Percentiles rank a stretch among this genome's conserved stretches.
phyloP scores from a whole-genome alignment of 805 yeast genomes.

The Candida oleophila region DNA sequence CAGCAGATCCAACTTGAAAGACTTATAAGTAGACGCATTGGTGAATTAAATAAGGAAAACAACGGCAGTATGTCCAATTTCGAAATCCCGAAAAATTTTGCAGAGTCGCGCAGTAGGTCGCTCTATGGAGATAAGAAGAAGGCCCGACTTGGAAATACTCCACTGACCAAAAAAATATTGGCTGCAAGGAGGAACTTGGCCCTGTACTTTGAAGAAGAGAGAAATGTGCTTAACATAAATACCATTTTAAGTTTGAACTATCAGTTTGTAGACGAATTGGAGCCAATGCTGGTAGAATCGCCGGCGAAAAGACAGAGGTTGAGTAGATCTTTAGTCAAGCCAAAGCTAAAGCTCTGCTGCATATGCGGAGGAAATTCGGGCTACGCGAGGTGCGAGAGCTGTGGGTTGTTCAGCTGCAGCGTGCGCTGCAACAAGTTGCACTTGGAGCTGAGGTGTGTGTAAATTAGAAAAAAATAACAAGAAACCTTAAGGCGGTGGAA shows the following conservation, averaged over 20 bases:
- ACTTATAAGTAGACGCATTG: conserved; percentile 32
- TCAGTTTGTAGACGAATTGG: conserved; percentile 39
- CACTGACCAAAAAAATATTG: conserved; percentile 40
- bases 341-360: conserved; percentile 38
- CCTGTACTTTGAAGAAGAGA: conserved; percentile 45
- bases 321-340: conserved; percentile 20
- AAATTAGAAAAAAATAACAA: neutral
- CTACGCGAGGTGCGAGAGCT: conserved; percentile 37
- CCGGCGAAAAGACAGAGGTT: conserved; percentile 17
- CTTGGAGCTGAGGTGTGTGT: conserved; percentile 40
- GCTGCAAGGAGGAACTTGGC: conserved; percentile 43
- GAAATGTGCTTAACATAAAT: conserved; percentile 42
- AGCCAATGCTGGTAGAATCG: conserved; percentile 13
- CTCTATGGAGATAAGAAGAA: conserved; percentile 17
- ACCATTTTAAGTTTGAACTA: conserved; percentile 40
- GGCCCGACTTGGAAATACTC: conserved; percentile 41
- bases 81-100: conserved; percentile 41
- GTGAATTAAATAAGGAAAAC: conserved; percentile 35
- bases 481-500: neutral
- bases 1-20: conserved; percentile 44
- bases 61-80: conserved; percentile 21
- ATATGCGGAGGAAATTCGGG: conserved; percentile 37
- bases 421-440: conserved; percentile 40
- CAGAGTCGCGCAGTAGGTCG: conserved; percentile 4
- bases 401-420: conserved; percentile 42